Base-by-base conservation (phyloP, 108 stramenopile genomes). In the Aurantiochytrium sp. region DNA sequence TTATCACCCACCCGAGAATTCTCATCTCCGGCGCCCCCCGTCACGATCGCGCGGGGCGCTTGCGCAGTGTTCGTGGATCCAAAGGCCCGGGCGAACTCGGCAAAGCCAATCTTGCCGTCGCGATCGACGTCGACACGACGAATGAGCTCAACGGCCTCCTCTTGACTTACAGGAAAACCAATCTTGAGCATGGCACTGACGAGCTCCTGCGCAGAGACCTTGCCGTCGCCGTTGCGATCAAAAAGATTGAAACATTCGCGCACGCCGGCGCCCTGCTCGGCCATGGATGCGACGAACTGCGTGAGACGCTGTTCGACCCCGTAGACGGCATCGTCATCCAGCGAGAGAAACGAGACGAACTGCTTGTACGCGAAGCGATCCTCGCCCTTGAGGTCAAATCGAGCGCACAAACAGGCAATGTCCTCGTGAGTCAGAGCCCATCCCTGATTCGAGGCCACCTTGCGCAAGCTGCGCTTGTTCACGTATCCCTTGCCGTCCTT, bases 71-170 rank as follows among this genome's bases (percentile, higher is more conserved):
- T 8, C 50, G 8, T 65, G n/a, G 73, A 24, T 21, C 42, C 73
- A 2, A 81, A 81, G 0, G 73, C 73, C 15, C 73, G 39, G 17
- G 30, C 45, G 2, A 87, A 87, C 50, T 87, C 87, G 15, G 30
- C 55, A 42, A 87, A 68, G 68, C 68, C 69, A 19, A 87, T 87
- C 52, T 87, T 68, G n/a, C 87, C 87, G 27, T 87, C 87, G 6
- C 87, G 41, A 68, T 87, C 87, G 5, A 42, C 45, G 31, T 87
- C 87, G 8, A 87, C 68, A 22, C 73, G 73, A 39, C 73, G 73
- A 8, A 81, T 81, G 42, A 81, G 73, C 73, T 81, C 73, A 22
- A 12, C 19, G 8, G 73, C 21, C 24, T 81, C 73, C 24, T 41
- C 39, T 24, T 42, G 42, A 3, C 73, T 48, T 21, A 81, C 73